These are phyloP conservation scores for Spatholobus suberectus DNA, from an alignment of 306 rosid species.

Conservation along the genomic window DNA sequence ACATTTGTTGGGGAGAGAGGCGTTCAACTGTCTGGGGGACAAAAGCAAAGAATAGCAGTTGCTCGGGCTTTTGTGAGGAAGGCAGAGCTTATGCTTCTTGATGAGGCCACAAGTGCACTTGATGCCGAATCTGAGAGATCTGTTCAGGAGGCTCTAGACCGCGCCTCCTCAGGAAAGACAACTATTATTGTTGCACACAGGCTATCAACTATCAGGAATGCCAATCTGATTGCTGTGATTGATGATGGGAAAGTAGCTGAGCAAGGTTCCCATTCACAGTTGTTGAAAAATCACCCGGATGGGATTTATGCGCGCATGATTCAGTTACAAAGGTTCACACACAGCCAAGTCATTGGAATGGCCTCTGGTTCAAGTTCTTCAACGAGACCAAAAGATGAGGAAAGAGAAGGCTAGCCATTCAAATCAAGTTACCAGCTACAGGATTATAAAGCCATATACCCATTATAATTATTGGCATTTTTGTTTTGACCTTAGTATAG, in stretches of 20 bases:
- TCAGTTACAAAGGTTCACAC: slow-evolving; percentile 88
- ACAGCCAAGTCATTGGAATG: slow-evolving; percentile 82
- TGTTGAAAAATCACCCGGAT: slow-evolving; percentile 83
- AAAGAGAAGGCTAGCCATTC: slow-evolving; percentile 59
- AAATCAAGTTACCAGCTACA: slow-evolving; percentile 36
- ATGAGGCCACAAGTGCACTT: slow-evolving; percentile 98
- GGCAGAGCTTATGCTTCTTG: slow-evolving; percentile 93
- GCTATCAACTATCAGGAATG: slow-evolving; percentile 86
- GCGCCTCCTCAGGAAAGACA: slow-evolving; percentile 85
- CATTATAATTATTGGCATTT: slow-evolving; percentile 61
- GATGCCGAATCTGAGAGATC: slow-evolving; percentile 96
- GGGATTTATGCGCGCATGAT: slow-evolving; percentile 95
- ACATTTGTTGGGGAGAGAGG: slow-evolving; percentile 98
- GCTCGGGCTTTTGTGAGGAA: slow-evolving; percentile 91
- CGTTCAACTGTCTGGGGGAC: slow-evolving; percentile 92
- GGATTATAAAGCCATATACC: slow-evolving; percentile 61
- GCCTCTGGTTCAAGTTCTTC: slow-evolving; percentile 90
- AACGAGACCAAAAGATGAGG: slow-evolving; percentile 68
- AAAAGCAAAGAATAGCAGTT: slow-evolving; percentile 90
- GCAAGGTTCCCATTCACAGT: slow-evolving; percentile 97
- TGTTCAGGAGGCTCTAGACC: slow-evolving; percentile 94
- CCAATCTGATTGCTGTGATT: slow-evolving; percentile 84
- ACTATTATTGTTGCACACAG: slow-evolving; percentile 95
- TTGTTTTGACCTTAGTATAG: slow-evolving; percentile 58
- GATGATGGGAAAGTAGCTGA: slow-evolving; percentile 99